Conservation (phyloP, 139 green algal species). For the Eudorina sp. region DNA sequence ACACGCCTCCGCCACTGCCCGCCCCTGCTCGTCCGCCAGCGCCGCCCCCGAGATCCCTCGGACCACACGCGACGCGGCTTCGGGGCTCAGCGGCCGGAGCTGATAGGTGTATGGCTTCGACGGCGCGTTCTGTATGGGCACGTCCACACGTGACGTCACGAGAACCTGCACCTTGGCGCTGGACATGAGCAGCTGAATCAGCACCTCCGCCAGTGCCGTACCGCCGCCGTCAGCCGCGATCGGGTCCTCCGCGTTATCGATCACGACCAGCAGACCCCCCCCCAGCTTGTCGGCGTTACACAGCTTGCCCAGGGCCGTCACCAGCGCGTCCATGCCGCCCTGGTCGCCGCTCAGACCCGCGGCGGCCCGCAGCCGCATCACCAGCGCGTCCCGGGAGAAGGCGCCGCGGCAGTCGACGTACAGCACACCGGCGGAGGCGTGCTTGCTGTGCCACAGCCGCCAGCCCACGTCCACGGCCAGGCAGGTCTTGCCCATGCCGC, state of each 20-base stretch:
- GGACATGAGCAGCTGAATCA: neutral
- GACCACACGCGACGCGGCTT: neutral
- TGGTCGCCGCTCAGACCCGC: neutral
- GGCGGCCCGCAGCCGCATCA: conserved; percentile 17
- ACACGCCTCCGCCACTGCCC: neutral
- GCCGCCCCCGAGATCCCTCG: neutral
- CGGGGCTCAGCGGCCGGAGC: neutral
- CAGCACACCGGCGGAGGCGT: neutral
- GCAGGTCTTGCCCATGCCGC: conserved; percentile 48
- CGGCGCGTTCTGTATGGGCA: neutral
- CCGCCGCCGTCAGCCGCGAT: neutral
- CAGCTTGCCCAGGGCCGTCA: neutral
- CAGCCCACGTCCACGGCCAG: conserved; percentile 40
- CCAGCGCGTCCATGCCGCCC: neutral
- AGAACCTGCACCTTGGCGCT: neutral
- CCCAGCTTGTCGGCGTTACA: neutral
- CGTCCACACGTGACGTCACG: conserved; percentile 1
- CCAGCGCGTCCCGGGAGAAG: neutral
- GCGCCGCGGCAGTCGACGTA: conserved; percentile 43
- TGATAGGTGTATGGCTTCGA: neutral
- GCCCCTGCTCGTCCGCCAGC: neutral
- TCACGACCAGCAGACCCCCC: neutral
- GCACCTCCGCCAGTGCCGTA: neutral
- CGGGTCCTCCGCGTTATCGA: conserved; percentile 37
- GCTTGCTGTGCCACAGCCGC: neutral